Evolutionary conservation across 345 rosid species (phyloP).

Genomic region (Syzygium aromaticum): DNA sequence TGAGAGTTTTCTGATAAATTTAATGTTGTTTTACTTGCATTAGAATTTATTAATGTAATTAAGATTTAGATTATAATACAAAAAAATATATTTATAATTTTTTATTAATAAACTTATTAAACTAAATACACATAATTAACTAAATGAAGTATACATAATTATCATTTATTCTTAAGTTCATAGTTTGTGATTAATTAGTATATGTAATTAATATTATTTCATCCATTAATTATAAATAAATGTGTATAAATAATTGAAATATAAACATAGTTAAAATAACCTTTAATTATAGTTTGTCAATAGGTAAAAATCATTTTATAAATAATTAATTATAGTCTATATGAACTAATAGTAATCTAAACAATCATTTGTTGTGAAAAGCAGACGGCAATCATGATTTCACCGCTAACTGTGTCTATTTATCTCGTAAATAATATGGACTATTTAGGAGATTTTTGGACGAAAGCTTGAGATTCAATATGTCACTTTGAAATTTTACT

Average conservation of each 20-base stretch:
- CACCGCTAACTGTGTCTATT: not conserved
- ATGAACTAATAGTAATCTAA: not conserved
- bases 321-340: not conserved
- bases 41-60: not conserved
- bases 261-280: not conserved
- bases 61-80: not conserved
- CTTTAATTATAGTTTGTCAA: not conserved
- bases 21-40: not conserved
- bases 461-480: not conserved
- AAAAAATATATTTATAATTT: not conserved
- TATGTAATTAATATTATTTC: not conserved
- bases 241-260: not conserved
- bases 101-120: not conserved
- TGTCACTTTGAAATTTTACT: not conserved
- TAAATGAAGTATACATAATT: not conserved
- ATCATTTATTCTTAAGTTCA: not conserved
- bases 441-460: not conserved
- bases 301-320: accelerated
- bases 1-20: not conserved
- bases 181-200: not conserved
- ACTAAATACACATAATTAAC: not conserved
- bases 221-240: not conserved
- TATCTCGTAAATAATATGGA: not conserved
- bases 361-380: not conserved
- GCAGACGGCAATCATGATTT: not conserved